These are phyloP conservation scores for Serendipita sp. DNA, from an alignment of 768 basidiomycete species.

Conservation along the genomic window DNA sequence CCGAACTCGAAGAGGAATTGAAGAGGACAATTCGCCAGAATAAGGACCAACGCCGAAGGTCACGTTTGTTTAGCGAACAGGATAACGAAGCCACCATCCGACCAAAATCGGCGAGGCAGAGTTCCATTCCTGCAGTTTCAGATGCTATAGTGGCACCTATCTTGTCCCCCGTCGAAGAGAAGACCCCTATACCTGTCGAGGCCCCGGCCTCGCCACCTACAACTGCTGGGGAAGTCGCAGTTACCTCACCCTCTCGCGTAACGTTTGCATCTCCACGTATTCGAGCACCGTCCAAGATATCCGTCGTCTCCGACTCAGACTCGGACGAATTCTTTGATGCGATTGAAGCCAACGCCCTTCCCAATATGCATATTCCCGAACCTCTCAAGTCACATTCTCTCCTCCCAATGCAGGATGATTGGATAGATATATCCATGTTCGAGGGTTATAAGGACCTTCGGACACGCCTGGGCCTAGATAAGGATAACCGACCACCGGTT, in stretches of 20 bases:
- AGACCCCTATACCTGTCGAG: not conserved
- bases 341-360: conserved; percentile 67
- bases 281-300: not conserved
- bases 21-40: conserved; percentile 20
- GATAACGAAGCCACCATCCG: not conserved
- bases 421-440: conserved; percentile 34
- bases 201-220: not conserved
- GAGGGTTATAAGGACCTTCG: conserved; percentile 55
- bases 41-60: not conserved
- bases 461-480: conserved; percentile 39
- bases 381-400: conserved; percentile 35
- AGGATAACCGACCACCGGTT: conserved; percentile 71
- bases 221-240: not conserved
- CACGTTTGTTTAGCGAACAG: not conserved
- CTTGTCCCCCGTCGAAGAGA: not conserved
- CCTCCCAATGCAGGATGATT: conserved; percentile 22
- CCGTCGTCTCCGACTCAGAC: conserved; percentile 12
- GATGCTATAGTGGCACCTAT: not conserved
- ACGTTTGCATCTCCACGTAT: not conserved
- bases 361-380: conserved; percentile 56
- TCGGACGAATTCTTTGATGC: conserved; percentile 97
- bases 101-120: not conserved
- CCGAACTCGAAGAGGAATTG: conserved; percentile 67
- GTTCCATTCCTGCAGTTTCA: not conserved
- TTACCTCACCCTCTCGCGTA: not conserved